A percentile compares a stretch with the other conserved stretches of the same genome.
phyloP scores from a whole-genome alignment of 768 basidiomycete species.

The Russula brevipes region DNA sequence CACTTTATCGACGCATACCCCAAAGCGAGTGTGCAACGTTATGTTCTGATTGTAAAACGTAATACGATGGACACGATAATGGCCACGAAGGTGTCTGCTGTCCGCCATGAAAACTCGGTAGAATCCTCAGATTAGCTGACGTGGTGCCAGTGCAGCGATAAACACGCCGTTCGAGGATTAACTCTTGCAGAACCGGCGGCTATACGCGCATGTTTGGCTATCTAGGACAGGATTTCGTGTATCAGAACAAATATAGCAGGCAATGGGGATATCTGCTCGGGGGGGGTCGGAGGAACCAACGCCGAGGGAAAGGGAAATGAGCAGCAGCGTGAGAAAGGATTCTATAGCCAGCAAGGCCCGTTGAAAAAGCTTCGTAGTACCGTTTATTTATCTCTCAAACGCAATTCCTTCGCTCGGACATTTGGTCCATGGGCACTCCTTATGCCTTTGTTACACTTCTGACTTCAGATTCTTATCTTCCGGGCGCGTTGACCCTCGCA shows the following conservation, averaged over 20 bases:
- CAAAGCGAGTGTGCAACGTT: too few species aligned
- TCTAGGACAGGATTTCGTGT: neutral
- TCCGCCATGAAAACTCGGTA: neutral
- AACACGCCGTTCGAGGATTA: neutral
- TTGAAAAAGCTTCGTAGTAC: slow-evolving; percentile 5
- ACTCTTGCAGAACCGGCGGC: neutral
- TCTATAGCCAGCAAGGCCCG: slow-evolving; percentile 8
- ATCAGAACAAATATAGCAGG: neutral
- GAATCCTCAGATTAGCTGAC: slow-evolving; percentile 17
- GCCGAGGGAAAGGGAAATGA: too few species aligned
- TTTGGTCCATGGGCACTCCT: slow-evolving; percentile 50
- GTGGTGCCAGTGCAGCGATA: slow-evolving; percentile 1
- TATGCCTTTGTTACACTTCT: slow-evolving; percentile 90
- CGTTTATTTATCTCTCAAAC: slow-evolving; percentile 21
- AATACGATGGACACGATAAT: slow-evolving; percentile 5
- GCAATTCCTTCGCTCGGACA: slow-evolving; percentile 19
- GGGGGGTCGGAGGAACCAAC: slow-evolving; percentile 5
- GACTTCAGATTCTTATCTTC: slow-evolving; percentile 88
- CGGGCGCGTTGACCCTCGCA: slow-evolving; percentile 82
- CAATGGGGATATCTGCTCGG: slow-evolving; percentile 1
- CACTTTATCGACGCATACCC: neutral
- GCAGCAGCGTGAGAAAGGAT: slow-evolving; percentile 16
- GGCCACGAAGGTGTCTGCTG: neutral
- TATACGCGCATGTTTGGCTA: neutral
- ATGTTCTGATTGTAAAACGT: neutral